These are phyloP conservation scores for Chernovozyma sophiae-reginae DNA, from an alignment of 1,139 yeast genomes.

Conservation along the genomic window DNA sequence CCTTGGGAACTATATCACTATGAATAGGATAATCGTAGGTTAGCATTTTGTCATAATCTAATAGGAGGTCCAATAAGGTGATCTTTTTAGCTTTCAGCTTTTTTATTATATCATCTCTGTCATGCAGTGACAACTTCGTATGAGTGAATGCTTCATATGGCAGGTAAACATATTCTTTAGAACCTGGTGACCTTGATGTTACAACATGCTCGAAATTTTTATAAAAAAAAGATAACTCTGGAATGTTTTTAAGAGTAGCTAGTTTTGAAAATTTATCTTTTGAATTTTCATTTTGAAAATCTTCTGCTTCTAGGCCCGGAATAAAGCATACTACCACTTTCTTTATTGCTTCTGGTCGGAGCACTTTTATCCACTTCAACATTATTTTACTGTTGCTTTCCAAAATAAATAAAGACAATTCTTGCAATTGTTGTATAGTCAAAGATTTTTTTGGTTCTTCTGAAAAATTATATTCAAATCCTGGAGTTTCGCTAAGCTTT, in stretches of 20 bases:
- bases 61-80: constrained; percentile 50
- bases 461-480: constrained; percentile 13
- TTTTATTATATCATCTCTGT: constrained; percentile 37
- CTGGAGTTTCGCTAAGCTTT: constrained; percentile 31
- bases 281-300: constrained; percentile 11
- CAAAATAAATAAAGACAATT: constrained; percentile 45
- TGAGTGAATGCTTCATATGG: constrained; percentile 52
- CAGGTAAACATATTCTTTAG: constrained; percentile 52
- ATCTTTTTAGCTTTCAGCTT: constrained; percentile 35
- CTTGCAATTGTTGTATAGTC: constrained; percentile 45
- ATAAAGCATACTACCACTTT: constrained; percentile 59
- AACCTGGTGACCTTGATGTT: constrained; percentile 59
- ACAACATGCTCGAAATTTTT: constrained; percentile 36
- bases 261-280: neutral
- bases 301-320: constrained; percentile 58
- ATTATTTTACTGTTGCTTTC: neutral
- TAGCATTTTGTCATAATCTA: constrained; percentile 43
- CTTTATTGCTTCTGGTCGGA: neutral
- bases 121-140: constrained; percentile 53
- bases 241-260: constrained; percentile 12
- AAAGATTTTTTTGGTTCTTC: constrained; percentile 9
- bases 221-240: constrained; percentile 33
- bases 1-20: constrained; percentile 5
- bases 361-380: neutral
- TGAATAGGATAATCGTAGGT: constrained; percentile 62